Evolutionary conservation across 2,329 filamentous ascomycete genomes (phyloP), one percentile per base, ranked within the genome.

Genomic region (Kalaharituber pfeilii): DNA sequence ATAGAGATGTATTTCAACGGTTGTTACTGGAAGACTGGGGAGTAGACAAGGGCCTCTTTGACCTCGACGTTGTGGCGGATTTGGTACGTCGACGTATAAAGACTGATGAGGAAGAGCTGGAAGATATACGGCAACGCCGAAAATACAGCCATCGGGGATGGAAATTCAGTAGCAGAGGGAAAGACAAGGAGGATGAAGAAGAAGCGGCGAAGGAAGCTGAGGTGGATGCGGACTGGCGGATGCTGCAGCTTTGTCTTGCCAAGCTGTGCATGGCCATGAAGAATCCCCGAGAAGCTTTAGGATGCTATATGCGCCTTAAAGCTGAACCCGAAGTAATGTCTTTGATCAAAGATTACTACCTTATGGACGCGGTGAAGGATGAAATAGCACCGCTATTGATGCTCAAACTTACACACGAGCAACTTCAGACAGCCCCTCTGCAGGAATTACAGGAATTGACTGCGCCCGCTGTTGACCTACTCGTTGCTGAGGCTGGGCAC

Each of bases 381-480:
- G 87, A 98, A 66, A 88, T 98, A 30, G 81, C 87, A 3, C 82
- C 84, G 30, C 85, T 98, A 62, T 82, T 98, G 53, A 76, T 86
- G 59, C 76, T 98, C 52, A 79, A 88, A n/a, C 84, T 98, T 2
- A 80, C 84, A 0, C 76, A 80, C 57, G 78, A 81, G 51, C 78
- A 83, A 60, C 70, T 83, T 56, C 75, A 77, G 51, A 75, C 75
- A 5, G 83, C 87, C 62, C 71, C 78, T 0, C 69, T 79, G 18
- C 67, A 74, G 0, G 86, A 95, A 58, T 74, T 96, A 3, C 84
- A 87, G 64, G 80, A 84, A 55, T 75, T 82, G 3, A 91, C 86
- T 0, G 76, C 80, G 0, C 89, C 98, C 66, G 84, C 88, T 1
- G 84, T 95, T 51, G 80, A 80, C 1, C 71, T 96, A 6, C 79